Evolutionary conservation across 192 early-diverging fungal species (phyloP).

Genomic region (Coemansia sp.): DNA sequence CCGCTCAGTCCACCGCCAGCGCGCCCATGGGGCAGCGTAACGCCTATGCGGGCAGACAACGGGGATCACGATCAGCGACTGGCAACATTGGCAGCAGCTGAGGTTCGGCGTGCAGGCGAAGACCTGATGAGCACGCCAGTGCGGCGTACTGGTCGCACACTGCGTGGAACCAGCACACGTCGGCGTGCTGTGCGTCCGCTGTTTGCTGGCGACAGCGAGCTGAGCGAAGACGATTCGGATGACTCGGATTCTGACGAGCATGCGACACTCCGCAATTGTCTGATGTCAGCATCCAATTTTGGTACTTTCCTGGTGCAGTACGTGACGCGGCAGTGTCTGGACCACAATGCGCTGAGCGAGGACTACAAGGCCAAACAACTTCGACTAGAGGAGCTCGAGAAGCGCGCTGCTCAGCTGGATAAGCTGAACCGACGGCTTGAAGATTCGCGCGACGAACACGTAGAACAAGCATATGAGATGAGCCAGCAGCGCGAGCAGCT

Average conservation of each 20-base stretch:
- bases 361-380: slow-evolving; percentile 19
- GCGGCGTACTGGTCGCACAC: slow-evolving; percentile 21
- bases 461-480: slow-evolving; percentile 36
- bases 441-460: slow-evolving; percentile 40
- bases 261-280: slow-evolving; percentile 35
- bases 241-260: slow-evolving; percentile 35
- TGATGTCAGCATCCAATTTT: slow-evolving; percentile 39
- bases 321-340: slow-evolving; percentile 42
- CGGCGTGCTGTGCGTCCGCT: slow-evolving; percentile 30
- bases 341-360: slow-evolving; percentile 34
- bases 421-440: slow-evolving; percentile 32
- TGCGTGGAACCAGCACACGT: slow-evolving; percentile 35
- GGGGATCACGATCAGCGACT: slow-evolving; percentile 26
- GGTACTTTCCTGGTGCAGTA: slow-evolving; percentile 51
- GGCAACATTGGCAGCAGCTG: slow-evolving; percentile 23
- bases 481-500: slow-evolving; percentile 21
- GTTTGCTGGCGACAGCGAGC: slow-evolving; percentile 35
- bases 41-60: slow-evolving; percentile 33
- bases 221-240: slow-evolving; percentile 4
- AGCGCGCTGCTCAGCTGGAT: slow-evolving; percentile 14
- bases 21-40: slow-evolving; percentile 26
- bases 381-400: slow-evolving; percentile 33
- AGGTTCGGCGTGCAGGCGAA: slow-evolving; percentile 42
- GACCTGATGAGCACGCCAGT: slow-evolving; percentile 50
- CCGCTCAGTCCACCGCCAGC: slow-evolving; percentile 45